Conservation (phyloP, 2,329 filamentous ascomycete species). For the Fusarium piperis region DNA sequence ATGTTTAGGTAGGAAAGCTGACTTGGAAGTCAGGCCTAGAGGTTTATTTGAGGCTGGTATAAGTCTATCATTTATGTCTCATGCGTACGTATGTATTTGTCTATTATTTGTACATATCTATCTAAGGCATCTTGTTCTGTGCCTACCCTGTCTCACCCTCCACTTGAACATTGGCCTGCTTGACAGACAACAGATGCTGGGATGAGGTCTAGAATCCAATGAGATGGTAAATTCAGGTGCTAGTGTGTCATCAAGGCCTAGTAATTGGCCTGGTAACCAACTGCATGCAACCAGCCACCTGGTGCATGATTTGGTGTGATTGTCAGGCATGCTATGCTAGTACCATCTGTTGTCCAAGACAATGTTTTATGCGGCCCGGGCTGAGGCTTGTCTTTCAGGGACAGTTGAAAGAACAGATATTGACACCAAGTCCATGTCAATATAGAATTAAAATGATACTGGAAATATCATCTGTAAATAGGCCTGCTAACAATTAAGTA, state of each 20-base stretch:
- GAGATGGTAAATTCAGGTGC: neutral
- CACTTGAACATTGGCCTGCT: neutral
- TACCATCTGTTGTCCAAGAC: neutral
- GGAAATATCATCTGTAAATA: neutral
- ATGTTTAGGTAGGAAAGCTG: neutral
- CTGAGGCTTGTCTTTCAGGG: neutral
- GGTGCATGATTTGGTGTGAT: neutral
- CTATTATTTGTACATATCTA: neutral
- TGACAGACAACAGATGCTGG: neutral
- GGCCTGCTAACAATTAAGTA: neutral
- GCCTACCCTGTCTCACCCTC: neutral
- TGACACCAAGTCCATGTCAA: neutral
- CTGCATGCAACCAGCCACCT: neutral
- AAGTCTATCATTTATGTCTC: too few species aligned
- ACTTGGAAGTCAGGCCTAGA: neutral
- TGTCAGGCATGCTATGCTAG: neutral
- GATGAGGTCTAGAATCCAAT: neutral
- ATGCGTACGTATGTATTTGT: neutral
- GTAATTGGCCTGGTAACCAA: neutral
- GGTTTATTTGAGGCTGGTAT: neutral
- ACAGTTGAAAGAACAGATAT: neutral
- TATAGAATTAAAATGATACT: neutral
- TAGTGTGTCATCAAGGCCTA: neutral
- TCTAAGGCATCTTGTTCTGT: neutral
- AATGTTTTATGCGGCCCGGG: slow-evolving; percentile 14